A percentile compares a stretch with the other conserved stretches of the same genome.
phyloP scores from a whole-genome alignment of 805 yeast species.

The Yarrowia deformans region DNA sequence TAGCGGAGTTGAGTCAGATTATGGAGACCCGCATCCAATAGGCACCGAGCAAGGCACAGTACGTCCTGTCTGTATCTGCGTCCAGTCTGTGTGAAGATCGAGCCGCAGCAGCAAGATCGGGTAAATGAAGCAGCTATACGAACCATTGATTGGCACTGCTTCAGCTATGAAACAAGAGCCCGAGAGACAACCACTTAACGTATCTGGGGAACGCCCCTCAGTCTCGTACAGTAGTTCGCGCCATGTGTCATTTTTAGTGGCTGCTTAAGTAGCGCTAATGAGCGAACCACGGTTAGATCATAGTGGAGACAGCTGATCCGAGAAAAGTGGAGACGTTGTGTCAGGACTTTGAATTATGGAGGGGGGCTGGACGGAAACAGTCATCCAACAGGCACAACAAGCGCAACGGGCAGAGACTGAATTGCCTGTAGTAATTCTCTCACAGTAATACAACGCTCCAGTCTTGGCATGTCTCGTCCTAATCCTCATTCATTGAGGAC shows the following conservation, averaged over 20 bases:
- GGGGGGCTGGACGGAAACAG: too few species aligned
- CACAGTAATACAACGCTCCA: background rate
- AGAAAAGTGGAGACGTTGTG: conserved; percentile 2
- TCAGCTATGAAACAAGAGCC: background rate
- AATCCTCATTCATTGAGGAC: background rate
- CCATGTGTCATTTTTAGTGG: conserved; percentile 13
- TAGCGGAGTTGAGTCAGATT: background rate
- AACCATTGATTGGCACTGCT: too few species aligned
- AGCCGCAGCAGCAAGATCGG: background rate
- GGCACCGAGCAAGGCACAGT: background rate
- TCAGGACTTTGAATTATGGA: too few species aligned
- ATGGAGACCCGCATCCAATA: background rate
- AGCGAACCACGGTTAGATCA: background rate
- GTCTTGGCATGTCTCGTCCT: background rate
- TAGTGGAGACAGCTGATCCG: conserved; percentile 4
- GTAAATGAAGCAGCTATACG: background rate
- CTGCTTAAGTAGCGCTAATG: conserved; percentile 24
- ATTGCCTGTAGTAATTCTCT: too few species aligned
- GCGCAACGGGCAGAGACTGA: too few species aligned
- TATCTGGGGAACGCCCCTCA: conserved; percentile 4
- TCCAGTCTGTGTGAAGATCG: background rate
- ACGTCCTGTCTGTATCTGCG: background rate
- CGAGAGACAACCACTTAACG: background rate
- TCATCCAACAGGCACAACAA: too few species aligned
- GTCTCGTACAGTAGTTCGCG: too few species aligned